Evolutionary conservation across 805 yeast species (phyloP), one percentile per base, ranked within the genome.

Genomic region (Lachancea sp.): DNA sequence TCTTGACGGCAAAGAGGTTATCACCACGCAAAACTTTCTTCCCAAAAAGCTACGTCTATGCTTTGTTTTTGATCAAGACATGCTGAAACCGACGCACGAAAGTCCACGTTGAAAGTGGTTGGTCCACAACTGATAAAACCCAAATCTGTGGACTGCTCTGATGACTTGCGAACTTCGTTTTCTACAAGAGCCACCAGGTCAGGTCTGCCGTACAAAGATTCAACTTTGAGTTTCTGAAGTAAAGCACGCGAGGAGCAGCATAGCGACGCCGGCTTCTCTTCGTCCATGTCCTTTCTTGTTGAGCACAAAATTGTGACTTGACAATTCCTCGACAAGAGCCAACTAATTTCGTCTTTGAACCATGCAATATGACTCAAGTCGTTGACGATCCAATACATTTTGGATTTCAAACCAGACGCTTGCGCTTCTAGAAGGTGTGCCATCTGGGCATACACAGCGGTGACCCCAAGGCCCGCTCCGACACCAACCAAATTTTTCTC

Each of bases 111-210:
- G 73, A 81, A 73, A 4, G 60, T 43, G 29, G 78, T 73, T 39
- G 81, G 84, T 6, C 88, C 89, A 66, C 89, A 82, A 13, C 77
- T 67, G 33, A 81, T 66, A 35, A 82, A 70, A 0, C 76, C 75
- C n/a, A 73, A 58, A 2, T 81, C 66, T 0, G 79, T 74, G 1
- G 49, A 35, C 1, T 74, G 62, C 18, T 64, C 63, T 7, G 62
- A 42, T n/a, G 68, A 54, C 3, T 27, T 17, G 13, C 42, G 29
- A 5, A 74, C 58, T 38, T 69, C 73, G 1, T 62, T 46, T 2
- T 51, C 46, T 0, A 80, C 67, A 2, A 78, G 46, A 3, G 56
- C 54, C 0, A 62, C 62, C 35, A 80, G 47, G 41, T 67, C 56
- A 1, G 87, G 85, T 52, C 84, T 67, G 4, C 67, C 67, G n/a